Conservation (phyloP, 805 yeast genomes). For the Wickerhamomyces xylosicus region DNA sequence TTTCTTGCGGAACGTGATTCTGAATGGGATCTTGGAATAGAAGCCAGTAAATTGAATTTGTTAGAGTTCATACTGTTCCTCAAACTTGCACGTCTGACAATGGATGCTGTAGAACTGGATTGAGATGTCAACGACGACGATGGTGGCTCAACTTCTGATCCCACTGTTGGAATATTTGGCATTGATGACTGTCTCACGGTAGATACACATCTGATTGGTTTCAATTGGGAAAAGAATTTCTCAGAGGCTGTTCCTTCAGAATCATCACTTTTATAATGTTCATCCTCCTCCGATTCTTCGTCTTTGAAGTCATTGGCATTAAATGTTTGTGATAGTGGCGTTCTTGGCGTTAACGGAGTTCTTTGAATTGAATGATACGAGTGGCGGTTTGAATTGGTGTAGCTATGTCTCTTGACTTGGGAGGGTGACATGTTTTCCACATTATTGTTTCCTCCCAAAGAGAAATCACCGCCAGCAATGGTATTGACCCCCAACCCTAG, state of each 20-base stretch:
- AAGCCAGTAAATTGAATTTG: background rate
- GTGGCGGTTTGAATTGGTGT: background rate
- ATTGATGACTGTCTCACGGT: conserved; percentile 1
- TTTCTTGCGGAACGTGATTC: background rate
- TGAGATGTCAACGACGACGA: background rate
- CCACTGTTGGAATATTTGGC: conserved; percentile 2
- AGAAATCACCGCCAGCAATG: too few relatives aligned
- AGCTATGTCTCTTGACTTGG: background rate
- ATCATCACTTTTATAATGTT: background rate
- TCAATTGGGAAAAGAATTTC: conserved; percentile 2
- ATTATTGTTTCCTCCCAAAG: too few relatives aligned
- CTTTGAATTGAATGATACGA: background rate
- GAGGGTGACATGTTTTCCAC: too few relatives aligned
- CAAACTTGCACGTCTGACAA: background rate
- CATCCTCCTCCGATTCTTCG: background rate
- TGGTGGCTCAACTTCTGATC: background rate
- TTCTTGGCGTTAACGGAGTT: background rate
- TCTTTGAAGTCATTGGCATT: background rate
- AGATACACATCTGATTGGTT: conserved; percentile 13
- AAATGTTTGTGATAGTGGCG: background rate
- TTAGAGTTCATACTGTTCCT: background rate
- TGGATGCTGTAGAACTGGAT: background rate
- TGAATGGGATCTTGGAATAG: background rate
- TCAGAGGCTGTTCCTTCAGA: background rate
- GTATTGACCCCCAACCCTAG: background rate